Percentiles rank a stretch among this genome's conserved stretches.
These are phyloP conservation scores for Grifola frondosa DNA, from an alignment of 1,284 basidiomycete species.

Conservation along the genomic window DNA sequence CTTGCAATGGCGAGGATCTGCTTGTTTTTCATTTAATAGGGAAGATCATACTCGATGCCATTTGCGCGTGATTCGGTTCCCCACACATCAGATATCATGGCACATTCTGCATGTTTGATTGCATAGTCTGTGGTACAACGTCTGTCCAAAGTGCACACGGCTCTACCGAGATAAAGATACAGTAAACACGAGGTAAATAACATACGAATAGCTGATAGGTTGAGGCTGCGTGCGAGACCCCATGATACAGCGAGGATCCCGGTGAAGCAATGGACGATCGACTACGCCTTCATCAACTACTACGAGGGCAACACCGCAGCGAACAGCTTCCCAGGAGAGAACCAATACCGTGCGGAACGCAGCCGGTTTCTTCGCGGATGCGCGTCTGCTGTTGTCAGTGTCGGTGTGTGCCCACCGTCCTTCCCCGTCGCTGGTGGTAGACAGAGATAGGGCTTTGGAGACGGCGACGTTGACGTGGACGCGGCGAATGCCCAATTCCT, in stretches of 20 bases:
- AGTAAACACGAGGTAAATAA: slow-evolving; percentile 10
- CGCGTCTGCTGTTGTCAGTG: slow-evolving; percentile 28
- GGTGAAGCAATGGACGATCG: too few species aligned
- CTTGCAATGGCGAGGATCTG: too few species aligned
- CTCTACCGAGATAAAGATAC: slow-evolving; percentile 37
- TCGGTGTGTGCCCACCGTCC: slow-evolving; percentile 20
- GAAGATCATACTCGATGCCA: too few species aligned
- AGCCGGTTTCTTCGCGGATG: slow-evolving; percentile 42
- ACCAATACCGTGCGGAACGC: slow-evolving; percentile 57
- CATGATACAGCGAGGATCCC: slow-evolving; percentile 17
- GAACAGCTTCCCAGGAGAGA: slow-evolving; percentile 55
- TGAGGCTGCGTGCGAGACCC: slow-evolving; percentile 6
- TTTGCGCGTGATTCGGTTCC: too few species aligned
- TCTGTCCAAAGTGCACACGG: too few species aligned
- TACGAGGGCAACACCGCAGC: slow-evolving; percentile 42
- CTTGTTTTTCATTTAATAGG: too few species aligned
- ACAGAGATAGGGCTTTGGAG: slow-evolving; percentile 27
- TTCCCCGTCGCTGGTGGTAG: slow-evolving; percentile 20
- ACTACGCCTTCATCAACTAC: too few species aligned
- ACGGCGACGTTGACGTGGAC: slow-evolving; percentile 27
- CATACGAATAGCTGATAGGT: slow-evolving; percentile 19
- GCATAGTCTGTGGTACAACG: too few species aligned
- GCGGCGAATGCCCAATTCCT: slow-evolving; percentile 31
- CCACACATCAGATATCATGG: too few species aligned
- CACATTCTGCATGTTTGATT: too few species aligned